A percentile compares a stretch with the other conserved stretches of the same genome.
phyloP scores from a whole-genome alignment of 768 basidiomycete genomes.

The Lactifluus pinguis region DNA sequence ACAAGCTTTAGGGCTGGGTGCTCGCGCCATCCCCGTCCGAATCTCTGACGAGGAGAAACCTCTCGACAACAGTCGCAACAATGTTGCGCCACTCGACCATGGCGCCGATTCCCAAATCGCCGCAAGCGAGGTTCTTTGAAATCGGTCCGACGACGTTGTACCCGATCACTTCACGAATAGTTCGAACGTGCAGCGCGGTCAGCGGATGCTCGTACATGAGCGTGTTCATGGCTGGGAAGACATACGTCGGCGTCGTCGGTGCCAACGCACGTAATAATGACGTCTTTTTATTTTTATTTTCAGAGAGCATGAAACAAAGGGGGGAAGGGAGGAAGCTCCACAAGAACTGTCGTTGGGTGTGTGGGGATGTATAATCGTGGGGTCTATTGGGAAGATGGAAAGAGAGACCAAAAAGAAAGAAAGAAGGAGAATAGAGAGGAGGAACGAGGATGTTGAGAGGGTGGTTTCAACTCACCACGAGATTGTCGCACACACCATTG shows the following conservation, averaged over 20 bases:
- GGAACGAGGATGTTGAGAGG: too few relatives aligned
- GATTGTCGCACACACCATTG: constrained; percentile 81
- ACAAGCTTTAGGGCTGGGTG: neutral
- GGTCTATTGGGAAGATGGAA: too few relatives aligned
- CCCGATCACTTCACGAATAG: constrained; percentile 63
- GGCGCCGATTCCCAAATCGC: constrained; percentile 88
- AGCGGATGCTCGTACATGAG: constrained; percentile 95
- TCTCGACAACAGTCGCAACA: constrained; percentile 58
- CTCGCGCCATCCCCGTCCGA: neutral
- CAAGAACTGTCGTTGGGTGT: too few relatives aligned
- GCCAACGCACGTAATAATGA: constrained; percentile 78
- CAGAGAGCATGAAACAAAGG: too few relatives aligned
- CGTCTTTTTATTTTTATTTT: constrained; percentile 33
- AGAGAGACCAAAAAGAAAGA: neutral
- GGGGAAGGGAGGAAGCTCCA: too few relatives aligned
- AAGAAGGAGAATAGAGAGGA: neutral
- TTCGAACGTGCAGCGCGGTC: constrained; percentile 71
- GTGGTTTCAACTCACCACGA: constrained; percentile 43
- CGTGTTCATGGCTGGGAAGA: constrained; percentile 99
- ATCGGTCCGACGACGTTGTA: constrained; percentile 85
- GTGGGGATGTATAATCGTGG: too few relatives aligned
- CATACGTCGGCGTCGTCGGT: constrained; percentile 75
- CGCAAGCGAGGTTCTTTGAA: constrained; percentile 82
- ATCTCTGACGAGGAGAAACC: constrained; percentile 28
- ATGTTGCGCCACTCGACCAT: constrained; percentile 97